Conservation (phyloP, 2,329 filamentous ascomycete genomes). For the Acephala macrosclerotiorum region DNA sequence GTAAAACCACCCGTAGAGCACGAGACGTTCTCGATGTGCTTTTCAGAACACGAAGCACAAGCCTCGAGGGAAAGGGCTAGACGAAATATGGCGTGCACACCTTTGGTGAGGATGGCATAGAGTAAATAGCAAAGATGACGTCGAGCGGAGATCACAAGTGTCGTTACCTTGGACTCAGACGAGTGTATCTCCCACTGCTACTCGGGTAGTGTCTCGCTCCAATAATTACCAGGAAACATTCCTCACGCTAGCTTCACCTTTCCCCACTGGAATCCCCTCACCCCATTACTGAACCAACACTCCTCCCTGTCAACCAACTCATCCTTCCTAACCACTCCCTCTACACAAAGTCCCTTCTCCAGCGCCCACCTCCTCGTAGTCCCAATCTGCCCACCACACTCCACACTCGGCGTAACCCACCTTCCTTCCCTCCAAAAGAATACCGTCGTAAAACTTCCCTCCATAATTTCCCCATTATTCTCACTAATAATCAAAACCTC, state of each 20-base stretch:
- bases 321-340: slow-evolving; percentile 65
- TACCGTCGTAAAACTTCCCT: slow-evolving; percentile 82
- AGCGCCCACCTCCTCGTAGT: slow-evolving; percentile 87
- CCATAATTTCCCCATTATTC: slow-evolving; percentile 72
- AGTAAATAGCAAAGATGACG: too few relatives aligned
- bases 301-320: slow-evolving; percentile 76
- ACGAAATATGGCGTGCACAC: too few relatives aligned
- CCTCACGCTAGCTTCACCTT: slow-evolving; percentile 35
- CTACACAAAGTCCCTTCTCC: slow-evolving; percentile 69
- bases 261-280: slow-evolving; percentile 75
- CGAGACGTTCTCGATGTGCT: neutral
- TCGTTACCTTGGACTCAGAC: neutral
- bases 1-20: neutral
- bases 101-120: too few relatives aligned
- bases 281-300: slow-evolving; percentile 89
- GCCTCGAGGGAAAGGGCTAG: too few relatives aligned
- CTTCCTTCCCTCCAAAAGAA: slow-evolving; percentile 77
- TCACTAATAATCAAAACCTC: slow-evolving; percentile 81
- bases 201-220: neutral
- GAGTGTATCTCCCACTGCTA: neutral
- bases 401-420: slow-evolving; percentile 85
- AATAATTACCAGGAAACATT: neutral
- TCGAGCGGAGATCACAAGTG: neutral
- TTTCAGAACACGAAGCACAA: neutral
- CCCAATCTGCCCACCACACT: slow-evolving; percentile 81